These are phyloP conservation scores for Parasitella parasitica DNA, from an alignment of 371 early-diverging fungal species.

Conservation along the genomic window DNA sequence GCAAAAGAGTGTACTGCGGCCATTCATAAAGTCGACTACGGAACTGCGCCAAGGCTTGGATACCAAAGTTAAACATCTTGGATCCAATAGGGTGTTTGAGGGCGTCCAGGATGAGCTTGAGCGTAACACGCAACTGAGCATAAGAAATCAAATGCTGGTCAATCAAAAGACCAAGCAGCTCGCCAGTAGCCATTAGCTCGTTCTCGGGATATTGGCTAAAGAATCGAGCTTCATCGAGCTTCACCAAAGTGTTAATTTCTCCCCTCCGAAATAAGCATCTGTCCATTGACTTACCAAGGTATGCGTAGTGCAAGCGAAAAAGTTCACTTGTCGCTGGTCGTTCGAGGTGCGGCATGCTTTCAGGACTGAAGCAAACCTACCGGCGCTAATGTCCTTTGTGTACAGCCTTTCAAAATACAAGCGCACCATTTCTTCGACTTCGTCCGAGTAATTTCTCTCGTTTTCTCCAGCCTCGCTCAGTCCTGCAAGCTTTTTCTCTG, in stretches of 20 bases:
- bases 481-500: slow-evolving; percentile 11
- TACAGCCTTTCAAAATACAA: slow-evolving; percentile 77
- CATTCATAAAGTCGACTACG: slow-evolving; percentile 81
- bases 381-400: slow-evolving; percentile 68
- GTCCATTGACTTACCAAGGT: slow-evolving; percentile 49
- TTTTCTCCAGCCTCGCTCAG: slow-evolving; percentile 2
- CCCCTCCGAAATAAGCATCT: not conserved
- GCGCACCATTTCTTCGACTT: slow-evolving; percentile 79
- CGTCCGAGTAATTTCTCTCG: slow-evolving; percentile 38
- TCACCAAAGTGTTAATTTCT: not conserved
- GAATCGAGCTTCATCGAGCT: slow-evolving; percentile 92
- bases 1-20: slow-evolving; percentile 82
- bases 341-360: slow-evolving; percentile 70
- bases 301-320: slow-evolving; percentile 80
- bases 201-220: slow-evolving; percentile 92
- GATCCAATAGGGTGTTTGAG: slow-evolving; percentile 75
- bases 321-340: slow-evolving; percentile 66
- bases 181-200: slow-evolving; percentile 83
- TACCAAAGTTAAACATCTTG: slow-evolving; percentile 89
- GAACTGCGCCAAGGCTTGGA: slow-evolving; percentile 84
- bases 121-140: slow-evolving; percentile 73
- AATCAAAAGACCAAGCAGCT: slow-evolving; percentile 85
- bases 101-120: slow-evolving; percentile 84
- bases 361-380: slow-evolving; percentile 72
- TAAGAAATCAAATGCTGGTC: slow-evolving; percentile 80